A percentile compares a stretch with the other conserved stretches of the same genome.
Evolutionary conservation across 2,329 filamentous ascomycete species (phyloP).

Genomic region (Colletotrichum sp.): DNA sequence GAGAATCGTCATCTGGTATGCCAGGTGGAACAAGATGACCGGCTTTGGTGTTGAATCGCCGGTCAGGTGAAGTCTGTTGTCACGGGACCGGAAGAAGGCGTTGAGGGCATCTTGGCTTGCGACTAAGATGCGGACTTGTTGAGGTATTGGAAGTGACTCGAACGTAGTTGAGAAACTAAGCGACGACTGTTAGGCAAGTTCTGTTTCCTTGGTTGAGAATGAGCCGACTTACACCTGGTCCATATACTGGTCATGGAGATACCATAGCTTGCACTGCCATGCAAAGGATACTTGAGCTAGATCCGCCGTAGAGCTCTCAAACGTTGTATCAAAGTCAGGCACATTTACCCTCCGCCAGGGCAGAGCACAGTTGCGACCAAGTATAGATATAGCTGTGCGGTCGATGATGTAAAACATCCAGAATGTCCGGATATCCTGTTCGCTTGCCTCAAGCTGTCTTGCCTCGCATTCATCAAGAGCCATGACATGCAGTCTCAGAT

Average conservation of each 20-base stretch:
- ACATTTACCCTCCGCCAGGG: constrained; percentile 23
- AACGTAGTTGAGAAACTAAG: constrained; percentile 19
- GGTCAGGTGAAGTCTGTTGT: constrained; percentile 5
- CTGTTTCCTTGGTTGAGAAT: too few relatives aligned
- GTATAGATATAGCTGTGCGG: constrained; percentile 22
- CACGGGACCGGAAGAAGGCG: constrained; percentile 18
- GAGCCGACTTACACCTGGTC: constrained; percentile 18
- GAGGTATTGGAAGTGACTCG: constrained; percentile 18
- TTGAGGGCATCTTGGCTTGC: constrained; percentile 21
- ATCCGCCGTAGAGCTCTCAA: constrained; percentile 9
- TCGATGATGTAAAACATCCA: constrained; percentile 26
- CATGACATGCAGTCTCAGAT: constrained; percentile 20
- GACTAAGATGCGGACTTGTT: constrained; percentile 20
- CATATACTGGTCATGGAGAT: constrained; percentile 23
- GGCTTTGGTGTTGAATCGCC: constrained; percentile 16
- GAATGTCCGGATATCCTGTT: constrained; percentile 19
- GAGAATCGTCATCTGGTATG: constrained; percentile 22
- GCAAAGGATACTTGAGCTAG: constrained; percentile 18
- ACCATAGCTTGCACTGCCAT: constrained; percentile 24
- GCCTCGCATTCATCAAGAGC: constrained; percentile 20
- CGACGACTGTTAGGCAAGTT: not conserved
- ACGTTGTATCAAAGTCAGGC: constrained; percentile 12
- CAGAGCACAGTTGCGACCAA: constrained; percentile 21
- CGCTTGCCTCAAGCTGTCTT: constrained; percentile 15
- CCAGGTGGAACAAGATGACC: constrained; percentile 20